Percentiles rank a stretch among this genome's conserved stretches.
Conservation (phyloP, 1,284 basidiomycete species). For the Puccinia triticina region DNA sequence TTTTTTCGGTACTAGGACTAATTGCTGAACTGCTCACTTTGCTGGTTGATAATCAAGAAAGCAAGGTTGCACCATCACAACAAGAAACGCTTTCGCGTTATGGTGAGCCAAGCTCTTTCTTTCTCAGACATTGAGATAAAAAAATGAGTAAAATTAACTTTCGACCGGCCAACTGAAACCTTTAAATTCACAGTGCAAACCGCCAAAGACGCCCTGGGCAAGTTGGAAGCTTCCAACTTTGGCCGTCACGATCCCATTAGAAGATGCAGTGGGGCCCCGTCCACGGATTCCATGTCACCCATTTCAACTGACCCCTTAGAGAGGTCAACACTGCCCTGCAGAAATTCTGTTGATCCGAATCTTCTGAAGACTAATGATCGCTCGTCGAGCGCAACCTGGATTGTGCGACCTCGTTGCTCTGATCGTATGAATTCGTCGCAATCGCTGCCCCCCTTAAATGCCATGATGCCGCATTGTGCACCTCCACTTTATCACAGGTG, state of each 20-base stretch:
- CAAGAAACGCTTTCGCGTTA: conserved; percentile 10
- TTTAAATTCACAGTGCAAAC: background rate
- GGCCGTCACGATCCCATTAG: background rate
- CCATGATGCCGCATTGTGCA: background rate
- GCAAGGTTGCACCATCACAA: conserved; percentile 1
- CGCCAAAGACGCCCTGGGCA: conserved; percentile 10
- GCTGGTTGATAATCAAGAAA: conserved; percentile 20
- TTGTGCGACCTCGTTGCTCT: background rate
- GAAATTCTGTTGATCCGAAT: conserved; percentile 6
- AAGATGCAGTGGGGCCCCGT: conserved; percentile 15
- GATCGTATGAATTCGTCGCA: background rate
- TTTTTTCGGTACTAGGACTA: conserved; percentile 20
- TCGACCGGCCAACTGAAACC: background rate
- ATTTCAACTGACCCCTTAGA: conserved; percentile 21
- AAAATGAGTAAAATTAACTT: background rate
- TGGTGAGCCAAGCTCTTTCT: conserved; percentile 1
- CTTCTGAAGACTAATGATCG: background rate
- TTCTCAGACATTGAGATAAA: no score
- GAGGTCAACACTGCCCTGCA: background rate
- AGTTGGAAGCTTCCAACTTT: conserved; percentile 19
- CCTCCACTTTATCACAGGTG: background rate
- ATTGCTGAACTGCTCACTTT: conserved; percentile 19
- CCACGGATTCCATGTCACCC: conserved; percentile 20
- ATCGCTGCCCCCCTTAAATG: conserved; percentile 16
- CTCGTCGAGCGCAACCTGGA: background rate